Percentiles rank a stretch among this genome's conserved stretches.
Conservation (phyloP, 768 basidiomycete species). For the Coprinopsis sp. region DNA sequence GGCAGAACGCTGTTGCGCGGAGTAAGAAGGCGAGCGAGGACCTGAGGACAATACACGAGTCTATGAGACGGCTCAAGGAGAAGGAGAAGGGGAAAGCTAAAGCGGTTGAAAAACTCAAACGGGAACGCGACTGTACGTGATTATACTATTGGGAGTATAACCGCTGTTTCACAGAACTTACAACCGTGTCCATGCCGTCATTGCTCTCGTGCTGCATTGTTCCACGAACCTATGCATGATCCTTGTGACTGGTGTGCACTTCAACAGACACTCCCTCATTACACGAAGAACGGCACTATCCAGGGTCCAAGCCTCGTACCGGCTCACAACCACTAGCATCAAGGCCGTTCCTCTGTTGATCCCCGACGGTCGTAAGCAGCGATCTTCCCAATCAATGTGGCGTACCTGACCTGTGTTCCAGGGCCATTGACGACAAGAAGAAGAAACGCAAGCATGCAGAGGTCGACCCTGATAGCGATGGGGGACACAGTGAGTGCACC, state of each 20-base stretch:
- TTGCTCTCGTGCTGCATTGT: too few relatives aligned
- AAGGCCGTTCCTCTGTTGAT: slow-evolving; percentile 47
- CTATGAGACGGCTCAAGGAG: slow-evolving; percentile 72
- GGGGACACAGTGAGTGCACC: slow-evolving; percentile 50
- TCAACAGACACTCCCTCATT: slow-evolving; percentile 37
- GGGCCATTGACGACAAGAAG: slow-evolving; percentile 56
- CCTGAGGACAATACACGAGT: slow-evolving; percentile 68
- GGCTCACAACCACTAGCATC: slow-evolving; percentile 39
- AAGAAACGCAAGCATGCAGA: slow-evolving; percentile 81
- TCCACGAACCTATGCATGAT: too few relatives aligned
- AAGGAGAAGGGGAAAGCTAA: slow-evolving; percentile 71
- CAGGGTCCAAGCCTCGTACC: slow-evolving; percentile 41
- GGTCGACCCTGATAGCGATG: slow-evolving; percentile 48
- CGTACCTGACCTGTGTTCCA: slow-evolving; percentile 4
- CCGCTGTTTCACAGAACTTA: too few relatives aligned
- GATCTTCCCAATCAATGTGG: slow-evolving; percentile 7
- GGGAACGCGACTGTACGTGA: slow-evolving; percentile 72
- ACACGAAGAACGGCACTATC: slow-evolving; percentile 45
- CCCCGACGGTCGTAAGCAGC: slow-evolving; percentile 55
- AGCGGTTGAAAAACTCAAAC: slow-evolving; percentile 65
- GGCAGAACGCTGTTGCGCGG: slow-evolving; percentile 53
- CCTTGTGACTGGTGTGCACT: neutral
- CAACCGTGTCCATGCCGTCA: too few relatives aligned
- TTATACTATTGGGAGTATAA: slow-evolving; percentile 16
- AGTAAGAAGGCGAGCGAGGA: slow-evolving; percentile 75